Evolutionary conservation across 2,329 filamentous ascomycete genomes (phyloP), one percentile per base, ranked within the genome.

Genomic region (Neopestalotiopsis rosae): DNA sequence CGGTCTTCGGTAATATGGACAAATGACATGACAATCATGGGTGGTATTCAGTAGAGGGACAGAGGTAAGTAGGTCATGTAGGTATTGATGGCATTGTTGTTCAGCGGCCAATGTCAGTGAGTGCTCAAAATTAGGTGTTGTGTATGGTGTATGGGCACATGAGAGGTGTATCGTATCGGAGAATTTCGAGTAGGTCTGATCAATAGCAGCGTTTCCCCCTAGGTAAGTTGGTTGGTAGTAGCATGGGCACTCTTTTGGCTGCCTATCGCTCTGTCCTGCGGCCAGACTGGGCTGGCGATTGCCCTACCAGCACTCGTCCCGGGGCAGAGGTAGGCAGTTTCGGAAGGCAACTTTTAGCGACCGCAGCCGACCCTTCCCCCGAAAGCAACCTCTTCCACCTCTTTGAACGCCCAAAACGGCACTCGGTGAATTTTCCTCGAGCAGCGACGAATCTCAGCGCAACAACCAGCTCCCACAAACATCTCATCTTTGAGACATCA

Each of bases 341-440:
- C 59, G 59, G 32, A 62, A n/a, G 59, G 59, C 59, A 62, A 62
- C 59, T 62, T 62, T 62, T 62, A 62, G 32, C 59, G 59, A 62
- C 45, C 17, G 59, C 32, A 59, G 57, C 57, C 57, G 45, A 52
- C 45, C 45, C 45, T 52, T 28, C 45, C 45, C 17, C 17, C 20
- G 45, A 20, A 52, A 52, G 45, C 45, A n/a, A 52, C 45, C n/a
- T n/a, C 45, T 52, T 52, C 45, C 34, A 38, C 34, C 34, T 38
- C 45, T 52, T 52, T n/a, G 17, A 52, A 17, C 45, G 17, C 17
- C 20, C 13, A n/a, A n/a, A 14, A n/a, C 20, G 17, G 45, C 20
- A 52, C 20, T 20, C 17, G 17, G 20, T 52, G 45, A 52, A 20
- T n/a, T n/a, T 52, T n/a, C 24, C 24, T n/a, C 45, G 17, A 52